Base-by-base conservation (phyloP, 2,329 filamentous ascomycete genomes). In the Colletotrichum navitas region DNA sequence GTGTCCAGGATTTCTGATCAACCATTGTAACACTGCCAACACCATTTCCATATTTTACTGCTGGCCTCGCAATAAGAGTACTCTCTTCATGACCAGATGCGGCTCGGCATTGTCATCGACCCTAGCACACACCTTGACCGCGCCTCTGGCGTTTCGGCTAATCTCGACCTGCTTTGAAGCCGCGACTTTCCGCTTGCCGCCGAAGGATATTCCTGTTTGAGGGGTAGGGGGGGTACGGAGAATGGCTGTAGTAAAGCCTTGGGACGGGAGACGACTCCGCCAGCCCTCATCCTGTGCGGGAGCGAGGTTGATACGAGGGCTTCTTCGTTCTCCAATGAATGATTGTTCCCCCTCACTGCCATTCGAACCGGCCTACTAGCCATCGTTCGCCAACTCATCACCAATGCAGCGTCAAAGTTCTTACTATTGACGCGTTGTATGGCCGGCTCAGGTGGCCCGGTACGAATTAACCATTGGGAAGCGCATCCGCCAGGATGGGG, bases 1-100 rank as follows among this genome's bases (percentile, higher is more conserved):
- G 92, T 0, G 80, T 94, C 29, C 92, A 93, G 76, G 92, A 94
- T 78, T 94, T 90, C 76, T 94, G 80, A 86, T 10, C 41, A 3
- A 6, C n/a, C 18, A 29, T 21, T 21, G 36, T 21, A 26, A 26
- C 49, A n/a, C 7, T 29, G 18, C 21, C 18, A 39, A 36, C 18
- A 45, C 14, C 3, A 18, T 18, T 14, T 24, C 3, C 34, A 26
- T 39, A 1, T 24, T 5, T 39, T 24, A 5, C 26, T 55, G 29
- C n/a, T 4, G 34, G 34, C 21, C 6, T 39, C 6, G 14, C n/a
- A 34, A n/a, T n/a, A 39, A 26, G 6, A 26, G n/a, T 26, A 14
- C 34, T n/a, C n/a, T 18, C 54, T 1, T 18, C 14, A 58, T 24
- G 11, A 11, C 6, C 11, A 58, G 34, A 58, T 41, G 34, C 24